Conservation (phyloP, 2,329 filamentous ascomycete species). For the Ascocoryne sarcoides region DNA sequence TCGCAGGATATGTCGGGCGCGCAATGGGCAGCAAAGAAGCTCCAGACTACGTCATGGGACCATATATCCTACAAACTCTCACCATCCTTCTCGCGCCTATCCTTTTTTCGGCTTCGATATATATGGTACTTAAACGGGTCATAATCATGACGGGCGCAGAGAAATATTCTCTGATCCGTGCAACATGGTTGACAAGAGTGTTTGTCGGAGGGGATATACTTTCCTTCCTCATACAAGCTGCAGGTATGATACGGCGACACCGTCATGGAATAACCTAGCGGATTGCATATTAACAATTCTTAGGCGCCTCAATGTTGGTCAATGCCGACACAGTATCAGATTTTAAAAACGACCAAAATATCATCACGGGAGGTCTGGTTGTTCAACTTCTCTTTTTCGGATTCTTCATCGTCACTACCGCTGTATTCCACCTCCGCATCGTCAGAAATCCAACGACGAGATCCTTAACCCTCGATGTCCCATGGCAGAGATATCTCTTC, state of each 20-base stretch:
- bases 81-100: constrained; percentile 32
- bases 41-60: constrained; percentile 20
- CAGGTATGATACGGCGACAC: constrained; percentile 6
- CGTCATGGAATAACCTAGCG: too few relatives aligned
- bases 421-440: constrained; percentile 36
- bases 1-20: constrained; percentile 31
- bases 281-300: too few relatives aligned
- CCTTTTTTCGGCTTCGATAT: constrained; percentile 33
- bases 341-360: constrained; percentile 29
- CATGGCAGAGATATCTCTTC: constrained; percentile 31
- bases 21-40: constrained; percentile 16
- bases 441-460: constrained; percentile 19
- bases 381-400: constrained; percentile 43
- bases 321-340: constrained; percentile 10
- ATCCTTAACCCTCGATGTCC: constrained; percentile 10
- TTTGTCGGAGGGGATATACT: constrained; percentile 39
- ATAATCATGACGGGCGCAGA: constrained; percentile 32
- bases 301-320: constrained; percentile 17
- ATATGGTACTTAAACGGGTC: constrained; percentile 34
- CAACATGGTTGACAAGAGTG: constrained; percentile 36
- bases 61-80: constrained; percentile 30
- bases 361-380: constrained; percentile 40
- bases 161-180: constrained; percentile 32
- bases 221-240: constrained; percentile 35
- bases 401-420: constrained; percentile 37